Evolutionary conservation across 768 basidiomycete species (phyloP).

Genomic region (Neoboletus magnificus): DNA sequence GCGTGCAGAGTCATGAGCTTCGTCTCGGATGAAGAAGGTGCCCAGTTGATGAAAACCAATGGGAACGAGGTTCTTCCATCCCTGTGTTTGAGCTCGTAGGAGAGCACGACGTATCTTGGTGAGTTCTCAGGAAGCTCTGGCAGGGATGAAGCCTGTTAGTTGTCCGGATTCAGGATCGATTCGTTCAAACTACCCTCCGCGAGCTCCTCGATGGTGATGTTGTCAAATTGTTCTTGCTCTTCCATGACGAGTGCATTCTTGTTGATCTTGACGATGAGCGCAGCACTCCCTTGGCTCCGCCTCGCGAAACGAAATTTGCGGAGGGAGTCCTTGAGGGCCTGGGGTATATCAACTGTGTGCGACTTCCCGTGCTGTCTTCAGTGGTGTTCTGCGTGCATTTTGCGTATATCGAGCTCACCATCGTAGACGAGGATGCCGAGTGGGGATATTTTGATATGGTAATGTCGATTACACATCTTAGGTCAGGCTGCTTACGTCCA

Average conservation of each 20-base stretch:
- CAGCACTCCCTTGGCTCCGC: conserved; percentile 64
- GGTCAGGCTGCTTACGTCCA: conserved; percentile 3
- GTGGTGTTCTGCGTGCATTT: not conserved
- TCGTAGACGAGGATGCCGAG: conserved; percentile 1
- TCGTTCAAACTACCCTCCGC: conserved; percentile 61
- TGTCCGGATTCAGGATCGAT: not conserved
- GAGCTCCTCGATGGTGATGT: conserved; percentile 77
- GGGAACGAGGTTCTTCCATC: conserved; percentile 88
- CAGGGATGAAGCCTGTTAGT: not conserved
- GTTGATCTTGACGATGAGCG: conserved; percentile 88
- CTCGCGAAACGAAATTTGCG: conserved; percentile 80
- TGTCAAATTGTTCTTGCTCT: conserved; percentile 75
- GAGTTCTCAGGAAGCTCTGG: conserved; percentile 85
- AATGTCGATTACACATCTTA: not conserved
- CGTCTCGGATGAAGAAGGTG: conserved; percentile 73
- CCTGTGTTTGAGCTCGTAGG: conserved; percentile 72
- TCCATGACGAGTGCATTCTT: conserved; percentile 78
- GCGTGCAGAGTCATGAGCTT: conserved; percentile 79
- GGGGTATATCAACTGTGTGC: conserved; percentile 80
- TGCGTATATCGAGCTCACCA: conserved; percentile 19
- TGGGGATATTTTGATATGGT: not conserved
- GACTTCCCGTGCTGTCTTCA: conserved; percentile 14
- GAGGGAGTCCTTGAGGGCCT: conserved; percentile 70
- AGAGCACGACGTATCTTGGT: conserved; percentile 82
- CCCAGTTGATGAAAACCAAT: conserved; percentile 86